Evolutionary conservation across 331 rosid species (phyloP), one percentile per base, ranked within the genome.

Genomic region (Arachis monticola): DNA sequence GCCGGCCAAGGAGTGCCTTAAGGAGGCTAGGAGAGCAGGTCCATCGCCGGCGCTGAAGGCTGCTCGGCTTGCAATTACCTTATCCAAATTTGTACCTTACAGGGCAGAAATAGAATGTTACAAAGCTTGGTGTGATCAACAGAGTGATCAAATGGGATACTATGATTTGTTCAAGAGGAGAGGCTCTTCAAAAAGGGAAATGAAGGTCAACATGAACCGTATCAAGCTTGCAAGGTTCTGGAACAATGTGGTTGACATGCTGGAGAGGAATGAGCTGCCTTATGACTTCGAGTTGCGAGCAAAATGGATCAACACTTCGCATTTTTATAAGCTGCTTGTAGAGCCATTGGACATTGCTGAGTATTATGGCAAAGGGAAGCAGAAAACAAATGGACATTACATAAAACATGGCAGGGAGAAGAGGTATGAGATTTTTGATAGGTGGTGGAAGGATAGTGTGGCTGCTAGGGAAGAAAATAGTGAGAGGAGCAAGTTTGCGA

Each of bases 321-420:
- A 88, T 0, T 93, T 5, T 77, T 88, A 93, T 72, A 83, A 82
- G 63, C 89, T 89, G 22, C 79, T 93, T 31, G 97, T 89, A n/a
- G 97, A 93, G 87, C 98, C 97, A 38, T 48, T 93, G 42, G 98
- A 93, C 35, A 90, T 90, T 45, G 98, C 93, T 0, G 97, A 88
- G 40, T 90, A 90, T 32, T 90, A 93, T 12, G 41, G 87, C 45
- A 72, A 57, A 5, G 84, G 78, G 3, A 80, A 1, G 87, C 87
- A 93, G 80, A 58, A 1, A 27, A 67, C 5, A 38, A 79, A 85
- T 57, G 98, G 97, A 4, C 98, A 93, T 79, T 93, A 93, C 86
- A 74, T 85, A 59, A 69, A 68, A 60, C 79, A 83, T 48, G 97
- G 97, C 46, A 83, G 98, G 73, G 89, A 86, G 75, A 85, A 88